Conservation (phyloP, 2,329 filamentous ascomycete species). For the Fusarium sp. region DNA sequence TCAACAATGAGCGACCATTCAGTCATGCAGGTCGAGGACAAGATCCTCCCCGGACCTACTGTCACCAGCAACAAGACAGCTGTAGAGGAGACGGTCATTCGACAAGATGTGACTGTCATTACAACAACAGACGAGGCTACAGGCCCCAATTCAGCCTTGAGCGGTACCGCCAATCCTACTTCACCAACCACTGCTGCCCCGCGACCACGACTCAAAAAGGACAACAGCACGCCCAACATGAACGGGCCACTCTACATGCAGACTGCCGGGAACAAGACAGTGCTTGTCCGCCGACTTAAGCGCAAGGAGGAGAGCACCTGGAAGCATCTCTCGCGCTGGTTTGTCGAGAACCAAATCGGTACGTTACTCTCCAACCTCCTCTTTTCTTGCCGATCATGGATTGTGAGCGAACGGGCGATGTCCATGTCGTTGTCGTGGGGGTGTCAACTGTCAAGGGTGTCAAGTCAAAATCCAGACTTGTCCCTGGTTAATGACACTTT, state of each 20-base stretch:
- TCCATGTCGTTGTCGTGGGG: background rate
- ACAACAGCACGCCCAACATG: slow-evolving; percentile 55
- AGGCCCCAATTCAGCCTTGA: slow-evolving; percentile 1
- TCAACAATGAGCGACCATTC: slow-evolving; percentile 41
- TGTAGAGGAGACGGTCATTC: slow-evolving; percentile 18
- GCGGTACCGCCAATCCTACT: slow-evolving; percentile 23
- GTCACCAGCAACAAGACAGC: slow-evolving; percentile 19
- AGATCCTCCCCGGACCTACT: slow-evolving; percentile 19
- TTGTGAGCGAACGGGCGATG: slow-evolving; percentile 5
- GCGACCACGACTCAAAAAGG: slow-evolving; percentile 45
- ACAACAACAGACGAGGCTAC: slow-evolving; percentile 8
- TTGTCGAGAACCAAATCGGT: slow-evolving; percentile 85
- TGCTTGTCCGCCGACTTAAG: slow-evolving; percentile 66
- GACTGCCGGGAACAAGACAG: slow-evolving; percentile 59
- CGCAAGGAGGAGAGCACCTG: slow-evolving; percentile 70
- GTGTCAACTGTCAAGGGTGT: slow-evolving; percentile 14
- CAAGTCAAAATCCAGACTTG: slow-evolving; percentile 17
- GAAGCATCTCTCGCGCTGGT: slow-evolving; percentile 72
- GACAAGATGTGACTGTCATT: slow-evolving; percentile 15
- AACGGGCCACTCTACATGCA: slow-evolving; percentile 69
- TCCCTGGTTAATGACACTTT: slow-evolving; percentile 13
- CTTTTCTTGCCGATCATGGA: slow-evolving; percentile 2
- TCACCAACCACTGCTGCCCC: slow-evolving; percentile 31
- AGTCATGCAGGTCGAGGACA: slow-evolving; percentile 44
- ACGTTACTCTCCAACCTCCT: slow-evolving; percentile 50